Conservation (phyloP, 768 basidiomycete species). For the Collybia mongolica region DNA sequence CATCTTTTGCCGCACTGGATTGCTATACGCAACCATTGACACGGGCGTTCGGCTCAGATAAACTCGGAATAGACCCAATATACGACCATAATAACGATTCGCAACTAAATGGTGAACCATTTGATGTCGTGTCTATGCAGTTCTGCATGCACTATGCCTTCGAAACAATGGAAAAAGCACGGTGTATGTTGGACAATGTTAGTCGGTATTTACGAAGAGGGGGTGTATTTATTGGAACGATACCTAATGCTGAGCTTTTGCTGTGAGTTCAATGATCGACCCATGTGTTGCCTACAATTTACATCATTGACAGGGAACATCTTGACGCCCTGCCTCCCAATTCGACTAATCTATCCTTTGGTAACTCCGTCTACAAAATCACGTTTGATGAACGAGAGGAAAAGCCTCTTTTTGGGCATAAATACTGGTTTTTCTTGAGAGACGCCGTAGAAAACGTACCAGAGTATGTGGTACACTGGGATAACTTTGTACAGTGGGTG, state of each 20-base stretch:
- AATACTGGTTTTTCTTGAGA: slow-evolving; percentile 89
- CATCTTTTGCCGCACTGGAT: slow-evolving; percentile 82
- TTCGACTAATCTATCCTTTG: slow-evolving; percentile 73
- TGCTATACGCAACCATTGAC: slow-evolving; percentile 79
- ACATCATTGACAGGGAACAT: slow-evolving; percentile 49
- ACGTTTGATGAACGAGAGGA: slow-evolving; percentile 73
- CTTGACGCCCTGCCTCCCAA: slow-evolving; percentile 70
- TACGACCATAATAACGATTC: slow-evolving; percentile 12
- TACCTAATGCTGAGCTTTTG: slow-evolving; percentile 84
- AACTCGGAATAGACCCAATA: slow-evolving; percentile 36
- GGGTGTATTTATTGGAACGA: slow-evolving; percentile 95
- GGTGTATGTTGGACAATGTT: slow-evolving; percentile 93
- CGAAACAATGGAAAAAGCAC: slow-evolving; percentile 81
- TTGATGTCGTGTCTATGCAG: slow-evolving; percentile 97
- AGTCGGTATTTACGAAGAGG: slow-evolving; percentile 75
- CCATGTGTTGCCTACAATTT: neutral
- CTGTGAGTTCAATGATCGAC: slow-evolving; percentile 53
- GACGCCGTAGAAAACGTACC: slow-evolving; percentile 98
- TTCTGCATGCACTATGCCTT: slow-evolving; percentile 99
- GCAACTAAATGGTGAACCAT: slow-evolving; percentile 43
- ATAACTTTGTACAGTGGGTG: slow-evolving; percentile 86
- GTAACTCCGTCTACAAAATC: slow-evolving; percentile 89
- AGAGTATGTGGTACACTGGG: slow-evolving; percentile 97
- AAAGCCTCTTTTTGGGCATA: slow-evolving; percentile 78
- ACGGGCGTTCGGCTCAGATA: slow-evolving; percentile 61